Conservation (phyloP, 2,329 filamentous ascomycete species). For the Apiospora hydei region DNA sequence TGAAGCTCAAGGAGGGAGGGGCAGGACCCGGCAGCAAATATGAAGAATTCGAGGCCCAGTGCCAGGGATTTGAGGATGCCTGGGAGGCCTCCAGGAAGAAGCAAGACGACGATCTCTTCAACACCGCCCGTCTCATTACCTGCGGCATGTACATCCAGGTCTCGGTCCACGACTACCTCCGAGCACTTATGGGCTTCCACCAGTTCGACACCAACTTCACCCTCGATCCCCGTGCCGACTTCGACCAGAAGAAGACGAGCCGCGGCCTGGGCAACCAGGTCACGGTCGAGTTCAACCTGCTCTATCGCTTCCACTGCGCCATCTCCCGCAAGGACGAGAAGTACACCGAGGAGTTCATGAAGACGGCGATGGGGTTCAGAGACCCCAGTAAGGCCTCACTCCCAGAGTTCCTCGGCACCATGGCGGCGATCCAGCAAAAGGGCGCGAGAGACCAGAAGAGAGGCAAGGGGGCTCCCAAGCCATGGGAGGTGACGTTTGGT, state of each 20-base stretch:
- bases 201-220: conserved; percentile 66
- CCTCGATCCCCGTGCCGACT: conserved; percentile 54
- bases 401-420: conserved; percentile 53
- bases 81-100: conserved; percentile 28
- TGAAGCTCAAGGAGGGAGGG: no score
- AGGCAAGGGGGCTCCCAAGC: conserved; percentile 30
- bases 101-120: conserved; percentile 60
- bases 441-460: conserved; percentile 22
- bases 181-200: conserved; percentile 67
- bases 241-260: conserved; percentile 53
- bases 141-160: conserved; percentile 65
- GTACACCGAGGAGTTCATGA: conserved; percentile 65
- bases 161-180: conserved; percentile 64
- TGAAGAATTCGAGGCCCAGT: conserved; percentile 25
- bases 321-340: conserved; percentile 67
- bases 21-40: not conserved
- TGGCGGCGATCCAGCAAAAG: conserved; percentile 40
- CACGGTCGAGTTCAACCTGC: conserved; percentile 71
- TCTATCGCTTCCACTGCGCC: conserved; percentile 71
- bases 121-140: conserved; percentile 61
- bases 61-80: conserved; percentile 26
- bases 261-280: conserved; percentile 71
- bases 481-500: conserved; percentile 50
- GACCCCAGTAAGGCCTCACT: conserved; percentile 54
- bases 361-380: conserved; percentile 51